Conservation (phyloP, 768 basidiomycete genomes). For the Boletellus ananiceps region DNA sequence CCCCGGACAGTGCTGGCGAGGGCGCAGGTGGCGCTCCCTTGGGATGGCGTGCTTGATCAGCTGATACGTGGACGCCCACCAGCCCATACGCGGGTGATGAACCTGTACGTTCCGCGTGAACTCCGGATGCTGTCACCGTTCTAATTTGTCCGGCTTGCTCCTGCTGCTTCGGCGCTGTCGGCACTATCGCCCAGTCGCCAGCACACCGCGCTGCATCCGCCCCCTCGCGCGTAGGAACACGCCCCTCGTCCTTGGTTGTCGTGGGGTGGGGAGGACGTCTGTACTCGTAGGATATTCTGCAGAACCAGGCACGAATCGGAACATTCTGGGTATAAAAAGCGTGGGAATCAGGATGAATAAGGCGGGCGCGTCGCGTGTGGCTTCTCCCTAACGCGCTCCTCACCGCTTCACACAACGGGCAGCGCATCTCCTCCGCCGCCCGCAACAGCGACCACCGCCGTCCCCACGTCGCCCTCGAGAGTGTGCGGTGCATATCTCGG, state of each 20-base stretch:
- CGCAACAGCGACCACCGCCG: constrained; percentile 26
- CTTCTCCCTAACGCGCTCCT: constrained; percentile 37
- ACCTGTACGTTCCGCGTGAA: constrained; percentile 26
- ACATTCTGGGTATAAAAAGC: constrained; percentile 22
- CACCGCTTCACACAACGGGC: constrained; percentile 35
- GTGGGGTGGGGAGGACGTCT: constrained; percentile 8
- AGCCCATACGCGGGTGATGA: constrained; percentile 9
- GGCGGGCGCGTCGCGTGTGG: constrained; percentile 36
- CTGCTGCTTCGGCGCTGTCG: constrained; percentile 18
- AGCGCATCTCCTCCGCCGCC: constrained; percentile 32
- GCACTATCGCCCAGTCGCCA: constrained; percentile 8
- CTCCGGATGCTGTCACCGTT: constrained; percentile 15
- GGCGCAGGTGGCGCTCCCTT: constrained; percentile 9
- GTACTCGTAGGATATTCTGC: constrained; percentile 13
- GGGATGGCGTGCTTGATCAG: constrained; percentile 24
- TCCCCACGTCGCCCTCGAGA: constrained; percentile 6
- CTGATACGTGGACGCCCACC: constrained; percentile 13
- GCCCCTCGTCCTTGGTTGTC: background rate
- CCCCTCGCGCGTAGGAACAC: constrained; percentile 4
- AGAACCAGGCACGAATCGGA: constrained; percentile 19
- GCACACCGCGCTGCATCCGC: background rate
- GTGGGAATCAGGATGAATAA: constrained; percentile 36
- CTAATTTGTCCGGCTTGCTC: constrained; percentile 25
- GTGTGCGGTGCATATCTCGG: constrained; percentile 15
- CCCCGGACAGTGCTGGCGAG: constrained; percentile 1